Evolutionary conservation across 2,329 filamentous ascomycete genomes (phyloP).

Genomic region (Trichoderma hamatum): DNA sequence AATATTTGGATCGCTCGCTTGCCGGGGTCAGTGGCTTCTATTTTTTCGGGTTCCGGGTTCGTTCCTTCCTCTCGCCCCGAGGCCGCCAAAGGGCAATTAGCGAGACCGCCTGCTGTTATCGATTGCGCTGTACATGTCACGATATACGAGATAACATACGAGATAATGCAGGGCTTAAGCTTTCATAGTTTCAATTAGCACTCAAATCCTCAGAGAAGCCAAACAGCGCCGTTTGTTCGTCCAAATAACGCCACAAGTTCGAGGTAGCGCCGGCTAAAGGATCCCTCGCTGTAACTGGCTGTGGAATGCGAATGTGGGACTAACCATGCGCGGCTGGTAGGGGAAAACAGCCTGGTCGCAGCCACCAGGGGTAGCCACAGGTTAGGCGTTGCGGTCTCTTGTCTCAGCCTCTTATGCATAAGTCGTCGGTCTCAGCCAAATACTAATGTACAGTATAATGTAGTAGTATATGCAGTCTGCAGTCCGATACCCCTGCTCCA

Average conservation of each 20-base stretch:
- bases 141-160: slow-evolving; percentile 2
- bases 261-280: not conserved
- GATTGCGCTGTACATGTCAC: not conserved
- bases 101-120: slow-evolving; percentile 20
- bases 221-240: not conserved
- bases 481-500: slow-evolving; percentile 7
- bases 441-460: not conserved
- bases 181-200: not conserved
- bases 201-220: not conserved
- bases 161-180: not conserved
- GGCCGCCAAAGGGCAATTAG: not conserved
- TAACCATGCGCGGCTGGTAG: not conserved
- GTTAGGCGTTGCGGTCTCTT: not conserved
- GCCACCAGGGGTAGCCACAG: slow-evolving; percentile 1
- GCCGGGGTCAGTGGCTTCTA: not conserved
- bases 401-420: slow-evolving; percentile 18
- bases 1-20: slow-evolving; percentile 8
- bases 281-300: not conserved
- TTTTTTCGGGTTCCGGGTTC: not conserved
- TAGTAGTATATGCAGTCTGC: no score
- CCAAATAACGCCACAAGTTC: not conserved
- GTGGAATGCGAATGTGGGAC: not conserved
- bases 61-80: not conserved
- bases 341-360: slow-evolving; percentile 1
- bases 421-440: not conserved